phyloP scores from a whole-genome alignment of 371 early-diverging fungal species.

The Haplosporangium sp. region DNA sequence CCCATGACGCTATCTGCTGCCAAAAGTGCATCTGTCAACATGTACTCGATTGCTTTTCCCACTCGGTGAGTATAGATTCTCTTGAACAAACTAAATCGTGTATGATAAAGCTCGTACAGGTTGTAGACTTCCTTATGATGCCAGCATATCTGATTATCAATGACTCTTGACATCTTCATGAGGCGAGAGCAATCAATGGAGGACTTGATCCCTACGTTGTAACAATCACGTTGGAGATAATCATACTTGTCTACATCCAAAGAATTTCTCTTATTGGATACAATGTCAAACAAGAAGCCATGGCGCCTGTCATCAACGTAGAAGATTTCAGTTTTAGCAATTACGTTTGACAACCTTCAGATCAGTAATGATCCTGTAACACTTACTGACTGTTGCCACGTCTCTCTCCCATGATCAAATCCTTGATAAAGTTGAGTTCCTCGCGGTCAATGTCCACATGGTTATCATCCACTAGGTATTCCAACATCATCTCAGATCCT shows the following conservation, averaged over 20 bases:
- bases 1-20: slow-evolving; percentile 82
- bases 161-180: slow-evolving; percentile 85
- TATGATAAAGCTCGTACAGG: slow-evolving; percentile 91
- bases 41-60: slow-evolving; percentile 83
- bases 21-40: slow-evolving; percentile 90
- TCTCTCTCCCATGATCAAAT: slow-evolving; percentile 84
- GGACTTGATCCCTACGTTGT: slow-evolving; percentile 84
- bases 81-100: slow-evolving; percentile 91
- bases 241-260: slow-evolving; percentile 99
- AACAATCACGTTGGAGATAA: slow-evolving; percentile 92
- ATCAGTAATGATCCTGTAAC: neutral
- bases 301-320: slow-evolving; percentile 44
- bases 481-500: slow-evolving; percentile 90
- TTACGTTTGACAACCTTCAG: neutral
- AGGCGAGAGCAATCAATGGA: slow-evolving; percentile 85
- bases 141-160: slow-evolving; percentile 92
- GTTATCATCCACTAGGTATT: slow-evolving; percentile 87
- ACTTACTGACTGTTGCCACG: slow-evolving; percentile 46
- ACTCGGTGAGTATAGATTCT: slow-evolving; percentile 94
- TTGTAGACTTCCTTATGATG: slow-evolving; percentile 85
- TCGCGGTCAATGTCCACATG: slow-evolving; percentile 75
- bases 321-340: neutral
- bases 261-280: slow-evolving; percentile 93
- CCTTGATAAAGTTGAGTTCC: slow-evolving; percentile 85
- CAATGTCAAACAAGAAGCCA: slow-evolving; percentile 93